Percentiles rank a stretch among this genome's conserved stretches.
phyloP scores from a whole-genome alignment of 331 rosid genomes.

The Pyrus hybrid region DNA sequence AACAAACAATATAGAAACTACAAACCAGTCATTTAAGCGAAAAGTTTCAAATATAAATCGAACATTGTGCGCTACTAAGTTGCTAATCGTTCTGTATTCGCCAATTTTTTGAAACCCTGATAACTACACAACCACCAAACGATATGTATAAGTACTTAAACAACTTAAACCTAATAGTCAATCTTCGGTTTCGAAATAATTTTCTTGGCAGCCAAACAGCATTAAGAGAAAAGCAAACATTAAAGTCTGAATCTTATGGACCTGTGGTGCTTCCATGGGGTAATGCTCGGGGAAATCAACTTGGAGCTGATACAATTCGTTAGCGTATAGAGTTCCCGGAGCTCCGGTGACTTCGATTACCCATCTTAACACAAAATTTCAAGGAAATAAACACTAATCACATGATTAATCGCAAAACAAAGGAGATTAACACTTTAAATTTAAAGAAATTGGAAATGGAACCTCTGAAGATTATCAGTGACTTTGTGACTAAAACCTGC shows the following conservation, averaged over 20 bases:
- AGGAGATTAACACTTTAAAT: background rate
- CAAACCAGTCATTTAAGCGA: background rate
- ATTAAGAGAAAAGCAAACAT: background rate
- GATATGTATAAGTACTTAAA: too few species aligned
- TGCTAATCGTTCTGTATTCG: background rate
- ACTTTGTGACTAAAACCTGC: conserved; percentile 82
- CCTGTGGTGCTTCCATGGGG: conserved; percentile 99
- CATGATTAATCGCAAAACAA: background rate
- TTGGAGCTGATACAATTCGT: conserved; percentile 90
- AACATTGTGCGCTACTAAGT: background rate
- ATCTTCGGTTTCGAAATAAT: background rate
- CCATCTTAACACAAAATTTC: conserved; percentile 57
- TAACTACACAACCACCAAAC: background rate
- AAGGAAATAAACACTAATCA: background rate
- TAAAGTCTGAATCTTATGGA: background rate
- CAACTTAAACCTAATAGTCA: background rate
- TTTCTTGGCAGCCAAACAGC: background rate
- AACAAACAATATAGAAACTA: too few species aligned
- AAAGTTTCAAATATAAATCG: background rate
- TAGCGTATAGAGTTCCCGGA: conserved; percentile 82
- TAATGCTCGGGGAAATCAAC: conserved; percentile 98
- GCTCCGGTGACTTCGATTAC: conserved; percentile 92
- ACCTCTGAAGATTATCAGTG: conserved; percentile 96
- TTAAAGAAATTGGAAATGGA: background rate
- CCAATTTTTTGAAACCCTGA: background rate